Evolutionary conservation across 192 early-diverging fungal genomes (phyloP).

Genomic region (Coemansia sp.): DNA sequence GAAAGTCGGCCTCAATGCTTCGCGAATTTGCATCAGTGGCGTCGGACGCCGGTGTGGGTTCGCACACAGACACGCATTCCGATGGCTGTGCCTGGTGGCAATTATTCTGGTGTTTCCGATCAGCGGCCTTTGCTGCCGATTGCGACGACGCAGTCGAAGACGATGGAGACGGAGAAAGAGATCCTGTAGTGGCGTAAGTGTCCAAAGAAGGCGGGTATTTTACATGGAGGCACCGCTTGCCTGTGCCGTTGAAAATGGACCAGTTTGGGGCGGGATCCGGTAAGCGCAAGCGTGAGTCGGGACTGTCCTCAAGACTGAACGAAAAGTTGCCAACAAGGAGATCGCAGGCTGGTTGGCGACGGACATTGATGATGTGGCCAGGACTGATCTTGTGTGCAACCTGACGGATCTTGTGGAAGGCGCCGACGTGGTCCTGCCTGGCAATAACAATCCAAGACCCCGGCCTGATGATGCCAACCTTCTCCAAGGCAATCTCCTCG

Average conservation of each 20-base stretch:
- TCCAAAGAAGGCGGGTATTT: slow-evolving; percentile 46
- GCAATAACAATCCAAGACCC: slow-evolving; percentile 49
- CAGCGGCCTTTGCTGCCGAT: neutral
- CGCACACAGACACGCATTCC: neutral
- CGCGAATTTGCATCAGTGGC: neutral
- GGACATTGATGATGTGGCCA: slow-evolving; percentile 43
- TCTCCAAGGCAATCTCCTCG: slow-evolving; percentile 70
- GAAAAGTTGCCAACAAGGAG: slow-evolving; percentile 38
- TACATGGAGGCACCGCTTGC: slow-evolving; percentile 36
- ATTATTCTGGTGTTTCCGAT: neutral
- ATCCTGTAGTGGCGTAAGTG: slow-evolving; percentile 21
- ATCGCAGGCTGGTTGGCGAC: slow-evolving; percentile 40
- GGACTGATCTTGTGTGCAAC: slow-evolving; percentile 34
- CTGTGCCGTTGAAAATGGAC: slow-evolving; percentile 43
- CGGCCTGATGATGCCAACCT: slow-evolving; percentile 74
- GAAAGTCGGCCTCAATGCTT: slow-evolving; percentile 53
- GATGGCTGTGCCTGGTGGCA: slow-evolving; percentile 1
- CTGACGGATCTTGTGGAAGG: slow-evolving; percentile 46
- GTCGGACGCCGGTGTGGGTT: neutral
- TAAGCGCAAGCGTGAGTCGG: neutral
- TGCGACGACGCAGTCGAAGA: neutral
- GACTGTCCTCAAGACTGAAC: slow-evolving; percentile 7
- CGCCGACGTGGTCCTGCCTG: slow-evolving; percentile 35
- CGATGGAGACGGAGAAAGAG: slow-evolving; percentile 1
- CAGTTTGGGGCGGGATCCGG: slow-evolving; percentile 21